Evolutionary conservation across 441 rosid genomes (phyloP).

Genomic region (Rhodomyrtus psidioides): DNA sequence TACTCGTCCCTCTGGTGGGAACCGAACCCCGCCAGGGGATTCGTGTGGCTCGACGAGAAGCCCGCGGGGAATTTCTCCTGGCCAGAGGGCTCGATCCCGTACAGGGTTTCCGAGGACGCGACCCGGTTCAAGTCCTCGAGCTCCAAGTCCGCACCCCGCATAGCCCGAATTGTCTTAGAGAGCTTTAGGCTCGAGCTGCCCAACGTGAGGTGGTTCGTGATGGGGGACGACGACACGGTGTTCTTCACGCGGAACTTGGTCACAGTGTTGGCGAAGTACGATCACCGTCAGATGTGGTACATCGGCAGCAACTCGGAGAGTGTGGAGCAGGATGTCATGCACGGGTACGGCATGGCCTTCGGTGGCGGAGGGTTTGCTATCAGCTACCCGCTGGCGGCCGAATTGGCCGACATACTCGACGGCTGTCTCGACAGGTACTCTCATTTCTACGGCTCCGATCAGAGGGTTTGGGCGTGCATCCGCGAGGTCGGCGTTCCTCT

Average conservation of each 20-base stretch:
- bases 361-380: conserved; percentile 92
- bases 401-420: conserved; percentile 41
- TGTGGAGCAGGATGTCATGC: conserved; percentile 61
- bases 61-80: neutral
- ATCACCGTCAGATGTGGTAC: conserved; percentile 71
- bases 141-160: conserved; percentile 60
- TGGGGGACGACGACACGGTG: conserved; percentile 92
- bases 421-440: conserved; percentile 59
- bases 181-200: conserved; percentile 33
- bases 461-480: conserved; percentile 69
- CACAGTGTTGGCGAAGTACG: conserved; percentile 48
- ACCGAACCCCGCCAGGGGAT: conserved; percentile 40
- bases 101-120: conserved; percentile 45
- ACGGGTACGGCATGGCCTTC: conserved; percentile 68
- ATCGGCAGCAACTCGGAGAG: conserved; percentile 78
- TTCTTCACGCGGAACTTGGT: conserved; percentile 51
- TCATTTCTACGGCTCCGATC: conserved; percentile 79
- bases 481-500: conserved; percentile 67
- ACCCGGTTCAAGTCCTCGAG: conserved; percentile 43
- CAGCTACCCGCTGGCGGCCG: conserved; percentile 57
- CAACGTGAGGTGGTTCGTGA: conserved; percentile 70
- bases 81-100: conserved; percentile 14
- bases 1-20: conserved; percentile 64
- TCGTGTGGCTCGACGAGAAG: conserved; percentile 51
- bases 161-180: conserved; percentile 62